Evolutionary conservation across 2,329 filamentous ascomycete genomes (phyloP), one percentile per base, ranked within the genome.

Genomic region (Lasiodiplodia sp.): DNA sequence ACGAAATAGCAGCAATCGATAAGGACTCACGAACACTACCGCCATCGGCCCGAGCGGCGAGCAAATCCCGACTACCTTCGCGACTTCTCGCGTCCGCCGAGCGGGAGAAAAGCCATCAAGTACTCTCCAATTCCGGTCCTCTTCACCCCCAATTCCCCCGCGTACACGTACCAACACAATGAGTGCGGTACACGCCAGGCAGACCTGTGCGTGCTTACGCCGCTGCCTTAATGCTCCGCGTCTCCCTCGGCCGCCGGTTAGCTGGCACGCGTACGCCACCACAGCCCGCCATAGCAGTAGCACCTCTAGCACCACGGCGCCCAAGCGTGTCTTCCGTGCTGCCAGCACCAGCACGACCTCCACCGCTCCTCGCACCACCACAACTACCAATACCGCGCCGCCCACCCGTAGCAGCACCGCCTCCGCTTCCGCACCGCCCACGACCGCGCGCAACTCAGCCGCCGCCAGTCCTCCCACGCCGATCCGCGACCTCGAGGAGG

Each of bases 401-500:
- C 71, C 68, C 23, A 66, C 72, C 23, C 47, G 21, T 12, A 34
- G 16, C 16, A 18, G 49, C 7, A 40, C 44, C 21, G 12, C 25
- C 37, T n/a, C 38, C 23, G 49, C 38, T 18, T 25, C 21, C 37
- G n/a, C 37, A 8, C 28, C 52, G 8, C 65, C 34, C 12, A 66
- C 60, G 25, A 66, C 55, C 23, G 52, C 37, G 25, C 38, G 53
- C 64, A 56, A 60, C 40, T 28, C 38, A 67, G 21, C 38, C 55
- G 66, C 38, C 66, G 52, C 53, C 34, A 55, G 40, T 21, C 73
- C 78, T 38, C 67, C 71, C 31, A 74, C 53, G 7, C 28, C 71
- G 1, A 23, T 71, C 34, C 80, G 80, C 69, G 81, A 80, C 55
- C 80, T 88, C 25, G 84, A 83, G 23, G 77, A 78, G 11, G 86